phyloP scores from a whole-genome alignment of 2,329 filamentous ascomycete species.

The Aureobasidium sp. region DNA sequence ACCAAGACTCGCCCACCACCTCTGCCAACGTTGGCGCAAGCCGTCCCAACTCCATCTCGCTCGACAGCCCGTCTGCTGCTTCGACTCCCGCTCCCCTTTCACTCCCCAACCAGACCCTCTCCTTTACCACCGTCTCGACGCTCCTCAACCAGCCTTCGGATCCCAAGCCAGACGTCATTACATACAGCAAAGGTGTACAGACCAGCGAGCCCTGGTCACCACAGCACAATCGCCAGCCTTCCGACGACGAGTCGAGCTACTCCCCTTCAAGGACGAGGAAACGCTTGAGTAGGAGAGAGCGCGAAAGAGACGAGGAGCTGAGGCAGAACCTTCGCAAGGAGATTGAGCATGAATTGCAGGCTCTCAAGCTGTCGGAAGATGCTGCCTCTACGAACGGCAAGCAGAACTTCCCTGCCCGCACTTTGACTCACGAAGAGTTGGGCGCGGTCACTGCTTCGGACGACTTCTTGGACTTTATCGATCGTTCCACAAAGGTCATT shows the following conservation, averaged over 20 bases:
- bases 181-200: slow-evolving; percentile 95
- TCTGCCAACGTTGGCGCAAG: slow-evolving; percentile 66
- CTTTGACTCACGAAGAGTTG: slow-evolving; percentile 75
- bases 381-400: slow-evolving; percentile 39
- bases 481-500: slow-evolving; percentile 92
- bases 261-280: slow-evolving; percentile 52
- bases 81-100: slow-evolving; percentile 29
- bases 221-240: slow-evolving; percentile 43
- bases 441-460: slow-evolving; percentile 83
- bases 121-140: slow-evolving; percentile 63
- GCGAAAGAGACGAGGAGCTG: slow-evolving; percentile 81
- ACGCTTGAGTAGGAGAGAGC: slow-evolving; percentile 66
- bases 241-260: slow-evolving; percentile 53
- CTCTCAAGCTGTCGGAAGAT: slow-evolving; percentile 45
- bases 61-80: slow-evolving; percentile 59
- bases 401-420: slow-evolving; percentile 62
- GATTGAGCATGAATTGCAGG: slow-evolving; percentile 84
- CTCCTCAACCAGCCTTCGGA: slow-evolving; percentile 73
- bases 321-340: slow-evolving; percentile 75
- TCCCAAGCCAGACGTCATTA: slow-evolving; percentile 68
- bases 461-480: slow-evolving; percentile 91
- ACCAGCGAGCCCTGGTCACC: slow-evolving; percentile 67
- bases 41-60: slow-evolving; percentile 30
- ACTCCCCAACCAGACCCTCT: slow-evolving; percentile 55
- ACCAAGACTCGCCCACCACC: slow-evolving; percentile 80